Conservation (phyloP, 805 yeast genomes). For the Clavispora santaluciae region DNA sequence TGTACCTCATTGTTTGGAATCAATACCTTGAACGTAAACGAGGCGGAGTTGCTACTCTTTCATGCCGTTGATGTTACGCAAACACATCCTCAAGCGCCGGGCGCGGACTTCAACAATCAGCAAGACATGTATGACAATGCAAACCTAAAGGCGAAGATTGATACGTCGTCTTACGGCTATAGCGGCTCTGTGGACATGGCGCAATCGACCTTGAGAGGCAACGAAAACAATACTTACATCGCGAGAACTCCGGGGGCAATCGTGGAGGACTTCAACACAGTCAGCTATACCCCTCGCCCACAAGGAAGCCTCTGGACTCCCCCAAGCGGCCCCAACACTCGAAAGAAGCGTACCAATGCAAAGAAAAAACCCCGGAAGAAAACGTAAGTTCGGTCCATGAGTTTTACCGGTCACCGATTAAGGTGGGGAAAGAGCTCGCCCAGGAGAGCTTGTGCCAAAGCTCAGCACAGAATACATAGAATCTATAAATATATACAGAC, state of each 20-base stretch:
- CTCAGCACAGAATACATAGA: neutral
- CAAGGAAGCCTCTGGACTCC: slow-evolving; percentile 1
- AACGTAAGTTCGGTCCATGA: too few relatives aligned
- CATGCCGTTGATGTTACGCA: slow-evolving; percentile 32
- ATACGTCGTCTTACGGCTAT: slow-evolving; percentile 13
- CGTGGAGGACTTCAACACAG: slow-evolving; percentile 13
- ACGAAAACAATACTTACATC: slow-evolving; percentile 1
- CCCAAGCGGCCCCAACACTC: neutral
- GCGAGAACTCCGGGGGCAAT: slow-evolving; percentile 5
- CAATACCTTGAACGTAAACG: slow-evolving; percentile 46
- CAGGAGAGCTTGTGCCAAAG: too few relatives aligned
- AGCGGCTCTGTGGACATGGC: slow-evolving; percentile 1
- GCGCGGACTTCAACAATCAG: slow-evolving; percentile 17
- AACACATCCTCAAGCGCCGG: slow-evolving; percentile 23
- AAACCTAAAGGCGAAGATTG: slow-evolving; percentile 11
- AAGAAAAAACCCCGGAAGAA: neutral
- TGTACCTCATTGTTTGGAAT: slow-evolving; percentile 56
- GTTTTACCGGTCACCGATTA: too few relatives aligned
- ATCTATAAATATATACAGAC: neutral
- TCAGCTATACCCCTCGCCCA: slow-evolving; percentile 13
- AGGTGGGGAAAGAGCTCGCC: too few relatives aligned
- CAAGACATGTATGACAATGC: slow-evolving; percentile 9
- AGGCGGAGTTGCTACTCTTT: slow-evolving; percentile 43
- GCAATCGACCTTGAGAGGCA: too few relatives aligned
- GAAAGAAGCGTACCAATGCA: too few relatives aligned